Conservation (phyloP, 495 filamentous ascomycete genomes). For the Penicillium antarcticum region DNA sequence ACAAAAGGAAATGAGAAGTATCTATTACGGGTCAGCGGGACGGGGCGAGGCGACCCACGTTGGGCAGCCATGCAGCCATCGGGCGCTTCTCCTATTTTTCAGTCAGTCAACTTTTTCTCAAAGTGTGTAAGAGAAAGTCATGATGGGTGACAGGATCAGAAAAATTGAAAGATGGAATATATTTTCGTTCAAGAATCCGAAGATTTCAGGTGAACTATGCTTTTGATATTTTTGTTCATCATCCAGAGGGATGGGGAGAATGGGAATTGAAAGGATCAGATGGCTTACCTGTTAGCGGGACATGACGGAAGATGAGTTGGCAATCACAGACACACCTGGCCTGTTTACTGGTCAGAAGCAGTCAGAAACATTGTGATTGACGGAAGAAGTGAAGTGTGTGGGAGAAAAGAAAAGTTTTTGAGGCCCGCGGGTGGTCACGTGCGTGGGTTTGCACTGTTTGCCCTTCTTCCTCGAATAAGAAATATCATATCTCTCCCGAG, state of each 20-base stretch:
- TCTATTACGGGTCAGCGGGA: slow-evolving; percentile 12
- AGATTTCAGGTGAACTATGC: slow-evolving; percentile 54
- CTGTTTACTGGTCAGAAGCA: too few species aligned
- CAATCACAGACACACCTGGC: background rate
- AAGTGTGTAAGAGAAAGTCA: slow-evolving; percentile 5
- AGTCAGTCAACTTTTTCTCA: slow-evolving; percentile 11
- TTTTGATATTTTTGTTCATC: slow-evolving; percentile 46
- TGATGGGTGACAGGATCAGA: slow-evolving; percentile 30
- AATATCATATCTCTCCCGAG: too few species aligned
- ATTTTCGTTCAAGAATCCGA: slow-evolving; percentile 47
- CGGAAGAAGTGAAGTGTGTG: slow-evolving; percentile 1
- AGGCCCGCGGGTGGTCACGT: too few species aligned
- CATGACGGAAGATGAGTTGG: slow-evolving; percentile 4
- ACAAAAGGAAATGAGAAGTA: background rate
- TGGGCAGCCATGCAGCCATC: slow-evolving; percentile 44
- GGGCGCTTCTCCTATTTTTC: background rate
- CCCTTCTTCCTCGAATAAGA: too few species aligned
- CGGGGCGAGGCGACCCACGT: slow-evolving; percentile 32
- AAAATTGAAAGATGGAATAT: slow-evolving; percentile 46
- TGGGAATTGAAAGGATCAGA: background rate
- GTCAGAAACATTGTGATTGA: slow-evolving; percentile 1
- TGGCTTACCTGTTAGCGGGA: slow-evolving; percentile 12
- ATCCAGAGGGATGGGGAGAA: slow-evolving; percentile 16
- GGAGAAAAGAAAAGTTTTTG: background rate
- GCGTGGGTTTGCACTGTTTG: too few species aligned